Evolutionary conservation across 305 asterid genomes (phyloP), one percentile per base, ranked within the genome.

Genomic region (Fraxinus baroniana): DNA sequence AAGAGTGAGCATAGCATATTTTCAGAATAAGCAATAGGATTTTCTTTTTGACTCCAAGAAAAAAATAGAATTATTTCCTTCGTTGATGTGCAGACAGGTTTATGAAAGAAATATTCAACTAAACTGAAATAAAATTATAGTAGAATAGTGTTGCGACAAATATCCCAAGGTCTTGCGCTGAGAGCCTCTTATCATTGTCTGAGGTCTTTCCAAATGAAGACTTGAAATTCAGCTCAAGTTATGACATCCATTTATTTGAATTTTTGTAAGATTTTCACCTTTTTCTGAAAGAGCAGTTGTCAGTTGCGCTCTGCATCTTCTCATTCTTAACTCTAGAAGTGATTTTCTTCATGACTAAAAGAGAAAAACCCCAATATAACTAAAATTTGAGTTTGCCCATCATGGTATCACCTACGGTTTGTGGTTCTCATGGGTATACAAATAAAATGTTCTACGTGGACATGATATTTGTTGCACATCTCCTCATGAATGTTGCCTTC

Each of bases 401-500:
- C 10, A 26, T 26, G 74, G 44, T 32, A 30, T 71, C 39, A 70
- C 28, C 24, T 24, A 41, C 0, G 26, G 44, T 72, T 72, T 72
- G n/a, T 72, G 75, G 75, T 72, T 72, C 46, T 24, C 76, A 7
- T 72, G 49, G 44, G 76, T 9, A 18, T 33, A 33, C 17, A 71
- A 7, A 72, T n/a, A 22, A 18, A 72, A 32, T 33, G 76, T 12
- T 33, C 13, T 35, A 9, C n/a, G 17, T 72, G 78, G 52, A 18
- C 78, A 37, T 49, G 46, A 32, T 80, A 57, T 57, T 74, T 41
- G 30, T 44, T 73, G 60, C 83, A 81, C 83, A 75, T 78, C 76
- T 71, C 55, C 75, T 81, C 32, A 20, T 84, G 79, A 55, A 79
- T 46, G 28, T 73, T 73, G 20, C 70, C 87, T 83, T 78, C 66